phyloP scores from a whole-genome alignment of 2,329 filamentous ascomycete genomes.

The Grosmannia clavigera region DNA sequence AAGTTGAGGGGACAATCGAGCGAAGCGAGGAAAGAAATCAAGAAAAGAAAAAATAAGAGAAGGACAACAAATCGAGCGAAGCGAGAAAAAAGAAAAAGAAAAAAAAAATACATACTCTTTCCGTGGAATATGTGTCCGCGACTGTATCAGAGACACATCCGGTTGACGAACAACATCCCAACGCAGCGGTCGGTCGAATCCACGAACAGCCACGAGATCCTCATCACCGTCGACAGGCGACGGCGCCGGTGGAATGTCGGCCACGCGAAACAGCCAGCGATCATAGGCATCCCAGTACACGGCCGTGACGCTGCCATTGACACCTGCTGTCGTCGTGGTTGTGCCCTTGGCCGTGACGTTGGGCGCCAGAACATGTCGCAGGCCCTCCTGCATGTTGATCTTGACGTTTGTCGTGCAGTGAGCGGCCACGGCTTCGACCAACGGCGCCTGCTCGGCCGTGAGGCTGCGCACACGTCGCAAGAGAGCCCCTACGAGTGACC shows the following conservation, averaged over 20 bases:
- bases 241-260: conserved; percentile 26
- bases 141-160: conserved; percentile 44
- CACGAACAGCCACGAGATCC: conserved; percentile 15
- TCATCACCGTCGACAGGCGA: neutral
- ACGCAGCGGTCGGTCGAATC: conserved; percentile 24
- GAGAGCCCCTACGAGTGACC: conserved; percentile 20
- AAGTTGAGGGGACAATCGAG: neutral
- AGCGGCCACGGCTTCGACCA: conserved; percentile 10
- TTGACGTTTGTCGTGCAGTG: conserved; percentile 18
- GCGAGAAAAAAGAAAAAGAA: neutral
- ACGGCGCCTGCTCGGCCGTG: conserved; percentile 10
- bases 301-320: conserved; percentile 11
- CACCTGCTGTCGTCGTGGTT: neutral
- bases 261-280: conserved; percentile 46
- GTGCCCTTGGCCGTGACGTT: neutral
- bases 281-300: conserved; percentile 28
- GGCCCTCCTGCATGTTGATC: conserved; percentile 27
- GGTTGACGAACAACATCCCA: conserved; percentile 41
- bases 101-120: conserved; percentile 29
- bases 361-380: conserved; percentile 18
- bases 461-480: conserved; percentile 17
- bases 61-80: neutral
- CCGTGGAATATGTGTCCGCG: conserved; percentile 43
- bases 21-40: neutral
- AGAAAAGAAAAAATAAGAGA: conserved; percentile 9